Conservation (phyloP, 2,329 filamentous ascomycete genomes). For the Diaporthe humulicola region DNA sequence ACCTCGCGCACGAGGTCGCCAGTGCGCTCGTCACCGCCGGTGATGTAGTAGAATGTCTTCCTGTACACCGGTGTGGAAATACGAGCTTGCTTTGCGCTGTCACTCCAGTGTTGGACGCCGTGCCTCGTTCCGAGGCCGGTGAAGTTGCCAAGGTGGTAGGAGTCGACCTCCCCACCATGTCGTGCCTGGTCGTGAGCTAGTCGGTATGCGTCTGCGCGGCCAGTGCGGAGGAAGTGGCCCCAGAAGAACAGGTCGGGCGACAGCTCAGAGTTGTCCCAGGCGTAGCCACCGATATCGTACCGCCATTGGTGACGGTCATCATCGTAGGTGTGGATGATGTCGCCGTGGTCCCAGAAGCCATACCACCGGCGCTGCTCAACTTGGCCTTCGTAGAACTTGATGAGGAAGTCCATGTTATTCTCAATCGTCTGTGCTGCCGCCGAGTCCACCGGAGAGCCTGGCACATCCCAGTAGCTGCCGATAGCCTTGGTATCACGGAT, state of each 20-base stretch:
- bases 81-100: constrained; percentile 73
- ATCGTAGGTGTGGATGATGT: constrained; percentile 75
- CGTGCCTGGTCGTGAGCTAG: constrained; percentile 71
- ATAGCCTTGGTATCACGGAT: constrained; percentile 66
- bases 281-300: constrained; percentile 74
- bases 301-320: constrained; percentile 70
- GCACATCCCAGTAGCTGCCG: constrained; percentile 64
- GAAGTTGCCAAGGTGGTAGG: constrained; percentile 70
- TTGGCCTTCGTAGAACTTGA: constrained; percentile 67
- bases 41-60: constrained; percentile 69
- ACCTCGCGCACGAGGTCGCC: constrained; percentile 66
- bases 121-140: constrained; percentile 73
- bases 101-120: constrained; percentile 72
- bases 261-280: constrained; percentile 75
- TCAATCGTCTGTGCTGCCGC: constrained; percentile 58
- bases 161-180: constrained; percentile 72
- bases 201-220: constrained; percentile 67
- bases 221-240: constrained; percentile 72
- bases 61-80: constrained; percentile 71
- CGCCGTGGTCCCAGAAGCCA: constrained; percentile 73
- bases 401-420: constrained; percentile 66
- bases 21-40: constrained; percentile 69
- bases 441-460: constrained; percentile 50
- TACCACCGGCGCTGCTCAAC: constrained; percentile 72
- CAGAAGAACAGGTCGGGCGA: constrained; percentile 74